A percentile compares a stretch with the other conserved stretches of the same genome.
These are phyloP conservation scores for Aspergillus pseudoviridinutans DNA, from an alignment of 2,329 filamentous ascomycete species.

Conservation along the genomic window DNA sequence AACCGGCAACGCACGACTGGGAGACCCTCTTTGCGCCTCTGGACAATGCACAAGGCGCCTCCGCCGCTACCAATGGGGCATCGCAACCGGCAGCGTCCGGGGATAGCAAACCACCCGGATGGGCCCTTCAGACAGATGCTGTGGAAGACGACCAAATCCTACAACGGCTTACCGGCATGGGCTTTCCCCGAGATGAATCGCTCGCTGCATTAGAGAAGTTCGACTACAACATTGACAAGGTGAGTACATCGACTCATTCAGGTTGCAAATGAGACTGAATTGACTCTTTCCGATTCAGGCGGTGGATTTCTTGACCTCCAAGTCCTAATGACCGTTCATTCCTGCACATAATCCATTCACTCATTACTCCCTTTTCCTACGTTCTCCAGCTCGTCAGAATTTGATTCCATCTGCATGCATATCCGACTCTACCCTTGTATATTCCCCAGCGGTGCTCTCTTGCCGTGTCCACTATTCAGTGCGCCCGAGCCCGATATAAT, in stretches of 20 bases:
- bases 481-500: neutral
- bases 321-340: constrained; percentile 24
- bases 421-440: constrained; percentile 14
- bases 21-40: constrained; percentile 87
- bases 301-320: constrained; percentile 40
- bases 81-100: constrained; percentile 9
- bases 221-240: constrained; percentile 94
- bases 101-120: constrained; percentile 47
- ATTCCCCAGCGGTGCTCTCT: constrained; percentile 3
- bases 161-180: constrained; percentile 86
- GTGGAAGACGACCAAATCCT: constrained; percentile 89
- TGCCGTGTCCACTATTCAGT: neutral
- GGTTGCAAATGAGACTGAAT: neutral
- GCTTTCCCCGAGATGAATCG: constrained; percentile 70
- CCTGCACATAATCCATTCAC: constrained; percentile 4
- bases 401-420: constrained; percentile 5
- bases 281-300: constrained; percentile 13
- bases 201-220: constrained; percentile 84
- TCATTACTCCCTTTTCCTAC: constrained; percentile 6
- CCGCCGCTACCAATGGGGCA: constrained; percentile 15
- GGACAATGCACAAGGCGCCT: constrained; percentile 45
- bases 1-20: constrained; percentile 69
- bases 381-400: constrained; percentile 1
- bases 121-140: constrained; percentile 67
- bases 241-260: constrained; percentile 44